phyloP scores from a whole-genome alignment of 129 eudicot species.

The Logfia minima region DNA sequence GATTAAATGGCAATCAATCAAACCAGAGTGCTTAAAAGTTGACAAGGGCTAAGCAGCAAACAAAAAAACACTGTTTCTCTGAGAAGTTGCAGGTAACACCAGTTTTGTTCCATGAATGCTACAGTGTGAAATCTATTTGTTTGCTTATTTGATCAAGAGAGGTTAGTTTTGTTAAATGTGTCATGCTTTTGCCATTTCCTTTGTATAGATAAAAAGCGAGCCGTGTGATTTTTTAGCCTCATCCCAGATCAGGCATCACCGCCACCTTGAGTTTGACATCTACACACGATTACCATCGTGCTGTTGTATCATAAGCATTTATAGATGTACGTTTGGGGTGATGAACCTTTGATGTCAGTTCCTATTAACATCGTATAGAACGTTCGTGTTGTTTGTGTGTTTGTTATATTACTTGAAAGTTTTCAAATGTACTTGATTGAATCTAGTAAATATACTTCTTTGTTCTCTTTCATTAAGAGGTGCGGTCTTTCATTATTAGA shows the following conservation, averaged over 20 bases:
- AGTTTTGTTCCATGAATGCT: not conserved
- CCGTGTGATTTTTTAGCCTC: conserved; percentile 17
- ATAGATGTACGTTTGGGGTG: conserved; percentile 30
- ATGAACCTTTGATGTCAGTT: conserved; percentile 12
- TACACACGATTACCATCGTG: not conserved
- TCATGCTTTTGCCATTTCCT: conserved; percentile 22
- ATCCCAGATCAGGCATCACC: conserved; percentile 22
- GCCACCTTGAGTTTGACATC: conserved; percentile 14
- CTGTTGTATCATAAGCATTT: conserved; percentile 31
- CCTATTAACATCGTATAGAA: conserved; percentile 17
- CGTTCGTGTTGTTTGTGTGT: not conserved
- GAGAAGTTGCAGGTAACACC: not conserved
- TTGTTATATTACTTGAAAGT: not conserved
- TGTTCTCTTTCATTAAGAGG: not conserved
- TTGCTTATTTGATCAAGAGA: conserved; percentile 18
- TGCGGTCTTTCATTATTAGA: not conserved
- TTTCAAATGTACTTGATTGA: not conserved
- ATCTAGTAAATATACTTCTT: not conserved
- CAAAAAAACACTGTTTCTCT: not conserved
- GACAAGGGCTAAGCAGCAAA: conserved; percentile 34
- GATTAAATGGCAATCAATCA: conserved; percentile 43
- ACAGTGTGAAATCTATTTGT: conserved; percentile 4
- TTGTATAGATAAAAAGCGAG: conserved; percentile 28
- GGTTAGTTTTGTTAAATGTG: conserved; percentile 2
- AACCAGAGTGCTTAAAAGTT: conserved; percentile 31